phyloP scores from a whole-genome alignment of 768 basidiomycete species.

The Tylopilus sp. region DNA sequence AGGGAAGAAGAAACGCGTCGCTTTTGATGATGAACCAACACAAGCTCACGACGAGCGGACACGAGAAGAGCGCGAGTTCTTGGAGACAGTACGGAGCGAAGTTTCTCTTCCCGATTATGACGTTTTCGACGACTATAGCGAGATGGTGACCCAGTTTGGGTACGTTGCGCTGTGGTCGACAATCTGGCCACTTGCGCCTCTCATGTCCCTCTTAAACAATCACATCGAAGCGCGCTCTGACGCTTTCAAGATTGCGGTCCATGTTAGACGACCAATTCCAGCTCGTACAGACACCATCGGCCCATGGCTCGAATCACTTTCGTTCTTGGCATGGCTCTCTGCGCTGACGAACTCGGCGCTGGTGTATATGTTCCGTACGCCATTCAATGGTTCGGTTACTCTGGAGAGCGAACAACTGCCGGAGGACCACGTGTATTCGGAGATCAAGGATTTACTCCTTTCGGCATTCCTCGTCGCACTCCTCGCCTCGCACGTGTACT shows the following conservation, averaged over 20 bases:
- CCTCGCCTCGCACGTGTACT: conserved; percentile 82
- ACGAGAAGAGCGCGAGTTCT: conserved; percentile 70
- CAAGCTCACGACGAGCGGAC: conserved; percentile 32
- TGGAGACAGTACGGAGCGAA: conserved; percentile 76
- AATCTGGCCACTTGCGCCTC: conserved; percentile 90
- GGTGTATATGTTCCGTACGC: conserved; percentile 82
- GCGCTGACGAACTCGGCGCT: conserved; percentile 87
- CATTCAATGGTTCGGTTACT: conserved; percentile 14
- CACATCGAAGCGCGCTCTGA: conserved; percentile 89
- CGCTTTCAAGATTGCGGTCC: conserved; percentile 91
- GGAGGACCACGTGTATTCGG: conserved; percentile 27
- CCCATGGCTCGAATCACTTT: conserved; percentile 87
- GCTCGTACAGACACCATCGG: conserved; percentile 88
- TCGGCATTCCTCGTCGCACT: conserved; percentile 74
- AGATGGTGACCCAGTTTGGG: conserved; percentile 96
- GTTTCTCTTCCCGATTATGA: conserved; percentile 78
- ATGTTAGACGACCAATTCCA: conserved; percentile 81
- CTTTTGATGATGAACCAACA: conserved; percentile 60
- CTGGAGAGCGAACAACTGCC: not conserved
- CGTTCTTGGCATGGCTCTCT: conserved; percentile 86
- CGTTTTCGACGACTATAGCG: conserved; percentile 84
- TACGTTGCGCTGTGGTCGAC: conserved; percentile 91
- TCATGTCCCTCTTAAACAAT: conserved; percentile 90
- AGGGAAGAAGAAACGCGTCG: conserved; percentile 61
- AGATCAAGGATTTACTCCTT: conserved; percentile 50